These are phyloP conservation scores for Prosopis cineraria DNA, from an alignment of 306 rosid species.

Conservation along the genomic window DNA sequence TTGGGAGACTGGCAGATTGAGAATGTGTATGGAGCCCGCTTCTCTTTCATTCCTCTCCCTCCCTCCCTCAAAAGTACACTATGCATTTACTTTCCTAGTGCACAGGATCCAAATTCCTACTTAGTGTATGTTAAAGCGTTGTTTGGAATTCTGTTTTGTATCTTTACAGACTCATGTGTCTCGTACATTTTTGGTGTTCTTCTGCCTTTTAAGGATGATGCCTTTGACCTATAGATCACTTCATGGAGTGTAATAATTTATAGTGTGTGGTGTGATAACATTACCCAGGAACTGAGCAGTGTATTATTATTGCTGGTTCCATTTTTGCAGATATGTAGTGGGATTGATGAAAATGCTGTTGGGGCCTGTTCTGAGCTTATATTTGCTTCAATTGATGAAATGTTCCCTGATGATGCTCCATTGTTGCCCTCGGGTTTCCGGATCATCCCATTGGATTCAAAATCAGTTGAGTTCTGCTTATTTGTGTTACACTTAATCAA, in stretches of 20 bases:
- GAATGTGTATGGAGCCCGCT: background rate
- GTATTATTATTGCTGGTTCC: background rate
- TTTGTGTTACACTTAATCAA: background rate
- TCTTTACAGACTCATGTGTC: background rate
- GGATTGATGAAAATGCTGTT: conserved; percentile 83
- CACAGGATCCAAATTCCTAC: background rate
- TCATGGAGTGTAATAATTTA: background rate
- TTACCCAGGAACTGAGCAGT: background rate
- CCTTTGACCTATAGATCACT: background rate
- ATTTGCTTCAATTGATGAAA: conserved; percentile 96
- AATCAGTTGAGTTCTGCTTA: conserved; percentile 77
- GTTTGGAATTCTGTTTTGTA: background rate
- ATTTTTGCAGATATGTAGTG: conserved; percentile 77
- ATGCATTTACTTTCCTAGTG: background rate
- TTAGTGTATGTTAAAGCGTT: background rate
- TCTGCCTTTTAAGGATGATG: background rate
- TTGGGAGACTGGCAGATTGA: background rate
- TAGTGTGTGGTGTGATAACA: background rate
- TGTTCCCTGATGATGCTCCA: conserved; percentile 95
- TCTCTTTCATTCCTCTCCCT: background rate
- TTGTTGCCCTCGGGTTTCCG: conserved; percentile 96
- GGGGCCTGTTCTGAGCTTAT: conserved; percentile 96
- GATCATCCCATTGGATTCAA: conserved; percentile 84
- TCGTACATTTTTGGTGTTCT: background rate
- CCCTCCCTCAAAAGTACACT: background rate